Conservation (phyloP, 2,329 filamentous ascomycete genomes). For the Pseudocercospora vitis region DNA sequence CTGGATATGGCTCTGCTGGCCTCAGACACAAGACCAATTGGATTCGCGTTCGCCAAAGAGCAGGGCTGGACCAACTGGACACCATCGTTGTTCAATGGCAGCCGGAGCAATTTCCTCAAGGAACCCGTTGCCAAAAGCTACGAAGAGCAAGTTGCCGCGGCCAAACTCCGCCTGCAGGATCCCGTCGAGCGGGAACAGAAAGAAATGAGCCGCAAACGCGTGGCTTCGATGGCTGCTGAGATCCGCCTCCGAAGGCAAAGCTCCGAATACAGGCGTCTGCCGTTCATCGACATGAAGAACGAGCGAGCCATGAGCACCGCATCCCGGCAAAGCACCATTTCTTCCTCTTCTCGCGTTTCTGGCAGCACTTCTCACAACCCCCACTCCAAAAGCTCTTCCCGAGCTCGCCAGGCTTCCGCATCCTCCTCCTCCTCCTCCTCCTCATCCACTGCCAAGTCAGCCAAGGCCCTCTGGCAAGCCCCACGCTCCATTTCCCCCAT, state of each 20-base stretch:
- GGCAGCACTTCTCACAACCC: background rate
- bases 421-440: conserved; percentile 4
- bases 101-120: conserved; percentile 59
- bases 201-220: conserved; percentile 44
- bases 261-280: conserved; percentile 39
- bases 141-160: conserved; percentile 49
- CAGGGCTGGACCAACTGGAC: conserved; percentile 61
- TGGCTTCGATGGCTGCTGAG: conserved; percentile 46
- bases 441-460: background rate
- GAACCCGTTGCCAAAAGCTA: conserved; percentile 62
- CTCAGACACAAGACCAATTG: conserved; percentile 41
- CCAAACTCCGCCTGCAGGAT: conserved; percentile 35
- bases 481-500: conserved; percentile 32
- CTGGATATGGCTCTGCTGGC: conserved; percentile 51
- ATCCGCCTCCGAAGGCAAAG: conserved; percentile 41
- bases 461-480: conserved; percentile 11
- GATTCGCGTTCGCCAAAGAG: conserved; percentile 54
- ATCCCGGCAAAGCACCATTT: conserved; percentile 26
- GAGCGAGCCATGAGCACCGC: conserved; percentile 41
- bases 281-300: conserved; percentile 40
- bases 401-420: background rate
- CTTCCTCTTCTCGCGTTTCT: background rate
- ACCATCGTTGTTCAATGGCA: conserved; percentile 46
- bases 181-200: conserved; percentile 39
- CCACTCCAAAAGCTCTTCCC: background rate